Base-by-base conservation (phyloP, 805 yeast species). In the Priceomyces haplophilus region DNA sequence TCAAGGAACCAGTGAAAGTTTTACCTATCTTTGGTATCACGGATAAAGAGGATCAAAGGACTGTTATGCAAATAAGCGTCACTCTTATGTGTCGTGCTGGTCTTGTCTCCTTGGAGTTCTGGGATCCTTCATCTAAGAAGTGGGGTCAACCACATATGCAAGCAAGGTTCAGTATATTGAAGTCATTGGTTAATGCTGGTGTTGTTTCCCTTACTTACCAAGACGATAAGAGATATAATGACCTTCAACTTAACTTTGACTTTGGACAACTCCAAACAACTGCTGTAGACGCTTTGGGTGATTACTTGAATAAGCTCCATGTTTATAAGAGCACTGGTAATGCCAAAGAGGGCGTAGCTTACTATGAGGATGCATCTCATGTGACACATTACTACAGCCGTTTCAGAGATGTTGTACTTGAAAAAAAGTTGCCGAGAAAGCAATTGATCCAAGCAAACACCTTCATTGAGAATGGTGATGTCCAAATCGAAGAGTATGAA, bases 91-190 rank as follows among this genome's bases (percentile, higher is more conserved):
- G 88, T 19, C 76, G 96, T 53, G 96, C 96, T 4, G 97, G 96
- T 45, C 69, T 88, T 38, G 56, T 85, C 27, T 91, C 86, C 6
- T 73, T 88, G 57, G 95, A 88, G 62, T 86, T 76, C 60, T 88
- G 95, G 88, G 95, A 88, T 62, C 96, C 96, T 31, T 64, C 65
- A 35, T 75, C 87, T 21, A 68, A 72, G 45, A 88, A 87, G 65
- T 88, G 96, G 96, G 96, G 96, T 23, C 97, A 88, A 67, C 82
- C 97, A 11, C 97, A 88, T 61, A 87, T 88, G 88, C 95, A 88
- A 67, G 96, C 96, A 3, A 75, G 97, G 62, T 88, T 76, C 65
- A 87, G 93, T 24, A 88, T 88, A 52, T 73, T 86, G 75, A 86
- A 85, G 67, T 76, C 83, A 11, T 81, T 86, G 58, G 65, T 85